phyloP scores from a whole-genome alignment of 331 rosid species.

The Phaseolus coccineus region DNA sequence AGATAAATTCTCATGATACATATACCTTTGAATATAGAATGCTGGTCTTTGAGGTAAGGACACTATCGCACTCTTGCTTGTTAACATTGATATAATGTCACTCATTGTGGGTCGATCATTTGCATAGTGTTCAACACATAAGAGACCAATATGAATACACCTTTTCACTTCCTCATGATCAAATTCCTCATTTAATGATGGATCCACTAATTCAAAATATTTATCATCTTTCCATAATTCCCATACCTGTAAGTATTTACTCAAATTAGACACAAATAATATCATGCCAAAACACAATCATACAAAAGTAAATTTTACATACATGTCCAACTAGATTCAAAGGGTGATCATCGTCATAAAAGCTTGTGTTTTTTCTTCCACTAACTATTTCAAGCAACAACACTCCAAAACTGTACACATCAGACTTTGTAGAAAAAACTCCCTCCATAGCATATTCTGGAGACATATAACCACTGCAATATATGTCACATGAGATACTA shows the following conservation, averaged over 20 bases:
- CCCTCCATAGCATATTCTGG: background rate
- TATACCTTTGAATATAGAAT: slow-evolving; percentile 5
- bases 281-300: background rate
- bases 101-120: slow-evolving; percentile 41
- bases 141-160: slow-evolving; percentile 41
- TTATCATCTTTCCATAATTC: slow-evolving; percentile 40
- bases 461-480: background rate
- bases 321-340: background rate
- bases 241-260: slow-evolving; percentile 21
- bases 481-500: background rate
- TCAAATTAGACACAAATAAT: background rate
- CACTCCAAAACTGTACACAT: background rate
- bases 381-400: background rate
- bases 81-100: slow-evolving; percentile 29
- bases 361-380: background rate
- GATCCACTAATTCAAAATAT: slow-evolving; percentile 17
- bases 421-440: background rate
- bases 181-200: background rate
- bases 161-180: background rate
- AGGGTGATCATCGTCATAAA: background rate
- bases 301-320: background rate
- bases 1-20: background rate
- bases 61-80: background rate
- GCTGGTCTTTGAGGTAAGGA: slow-evolving; percentile 31
- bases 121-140: slow-evolving; percentile 40